A percentile compares a stretch with the other conserved stretches of the same genome.
Evolutionary conservation across 257 asterid species (phyloP).

Genomic region (Ligustrum vulgare): DNA sequence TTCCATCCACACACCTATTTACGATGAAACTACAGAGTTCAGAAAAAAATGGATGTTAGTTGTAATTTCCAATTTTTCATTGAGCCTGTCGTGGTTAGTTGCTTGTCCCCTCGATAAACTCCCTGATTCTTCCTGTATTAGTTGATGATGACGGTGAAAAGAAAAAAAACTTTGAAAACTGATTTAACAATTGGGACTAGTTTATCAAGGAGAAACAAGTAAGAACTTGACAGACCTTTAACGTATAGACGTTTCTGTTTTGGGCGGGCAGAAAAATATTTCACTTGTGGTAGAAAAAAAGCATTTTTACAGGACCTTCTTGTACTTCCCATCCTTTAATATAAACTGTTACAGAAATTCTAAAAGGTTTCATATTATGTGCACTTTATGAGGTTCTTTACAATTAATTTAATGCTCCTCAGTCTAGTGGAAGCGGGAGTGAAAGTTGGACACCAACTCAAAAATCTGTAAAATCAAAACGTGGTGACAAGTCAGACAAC

Average conservation of each 20-base stretch:
- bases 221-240: neutral
- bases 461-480: conserved; percentile 63
- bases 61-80: neutral
- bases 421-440: conserved; percentile 99
- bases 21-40: neutral
- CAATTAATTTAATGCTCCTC: conserved; percentile 27
- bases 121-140: neutral
- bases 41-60: neutral
- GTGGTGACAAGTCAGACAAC: conserved; percentile 48
- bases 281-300: neutral
- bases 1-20: neutral
- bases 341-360: neutral
- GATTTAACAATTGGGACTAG: neutral
- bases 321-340: neutral
- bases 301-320: neutral
- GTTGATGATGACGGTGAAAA: neutral
- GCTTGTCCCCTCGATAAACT: neutral
- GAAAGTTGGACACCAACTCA: conserved; percentile 79
- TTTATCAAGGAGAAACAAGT: neutral
- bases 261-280: neutral
- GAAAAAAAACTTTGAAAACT: neutral
- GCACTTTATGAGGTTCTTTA: conserved; percentile 10
- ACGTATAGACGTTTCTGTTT: neutral
- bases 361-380: neutral
- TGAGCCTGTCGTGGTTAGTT: neutral